Evolutionary conservation across 805 yeast species (phyloP), one percentile per base, ranked within the genome.

Genomic region (Saccharomycopsis guyanensis): DNA sequence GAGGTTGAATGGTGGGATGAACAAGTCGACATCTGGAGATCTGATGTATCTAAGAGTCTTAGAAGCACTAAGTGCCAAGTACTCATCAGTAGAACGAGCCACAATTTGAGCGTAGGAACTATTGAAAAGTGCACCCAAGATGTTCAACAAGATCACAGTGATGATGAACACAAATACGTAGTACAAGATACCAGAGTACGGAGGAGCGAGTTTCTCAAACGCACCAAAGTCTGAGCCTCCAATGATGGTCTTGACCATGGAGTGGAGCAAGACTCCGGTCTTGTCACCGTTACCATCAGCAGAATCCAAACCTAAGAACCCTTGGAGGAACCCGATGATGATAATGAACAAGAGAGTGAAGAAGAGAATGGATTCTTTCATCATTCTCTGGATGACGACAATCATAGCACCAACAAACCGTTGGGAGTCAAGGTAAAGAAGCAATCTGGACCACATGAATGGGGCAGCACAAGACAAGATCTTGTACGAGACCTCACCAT

Each of bases 401-500:
- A 86, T 74, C 87, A 86, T 83, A 1, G 87, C 85, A 38, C 96
- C 96, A 40, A 86, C 85, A 60, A 87, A 86, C 55, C 75, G 73
- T 53, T 80, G 78, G 5, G 89, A 82, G 59, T 86, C 96, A 55
- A 86, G 70, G 62, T 71, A 86, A 33, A 87, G 69, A 47, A 86
- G 64, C 41, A 86, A 66, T 43, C 96, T 70, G 2, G 83, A 73
- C 93, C 95, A 86, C 73, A 86, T 79, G 53, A 87, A 68, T 2
- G 95, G 95, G 3, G 95, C 82, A 12, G 85, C 87, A 56, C 88
- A 72, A 0, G 95, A 80, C 41, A 86, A 63, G 2, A 85, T 60
- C 51, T 93, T 66, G 60, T 78, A 86, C 0, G 93, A 46, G 25
- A 46, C 34, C 34, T 46, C 50, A 16, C 45, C 45, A 22, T 43